Conservation (phyloP, 2,329 filamentous ascomycete genomes). For the Hypoxylon sp. region DNA sequence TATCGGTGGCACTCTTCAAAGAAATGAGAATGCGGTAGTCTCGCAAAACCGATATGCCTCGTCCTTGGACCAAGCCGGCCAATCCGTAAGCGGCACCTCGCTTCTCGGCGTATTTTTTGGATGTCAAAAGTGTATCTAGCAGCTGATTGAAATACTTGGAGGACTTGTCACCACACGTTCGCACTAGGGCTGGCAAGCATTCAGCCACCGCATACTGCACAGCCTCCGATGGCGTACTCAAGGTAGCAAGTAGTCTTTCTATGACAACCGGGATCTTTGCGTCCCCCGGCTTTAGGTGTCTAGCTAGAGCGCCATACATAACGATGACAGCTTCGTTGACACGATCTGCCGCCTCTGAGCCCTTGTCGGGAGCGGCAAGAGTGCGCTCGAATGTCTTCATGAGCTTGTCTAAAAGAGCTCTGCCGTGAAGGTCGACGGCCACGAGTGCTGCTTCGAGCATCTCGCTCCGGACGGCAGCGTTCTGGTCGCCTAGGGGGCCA, state of each 20-base stretch:
- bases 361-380: conserved; percentile 84
- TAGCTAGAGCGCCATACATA: conserved; percentile 91
- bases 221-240: conserved; percentile 94
- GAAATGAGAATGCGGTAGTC: conserved; percentile 88
- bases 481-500: conserved; percentile 87
- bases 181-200: conserved; percentile 90
- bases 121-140: conserved; percentile 81
- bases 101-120: conserved; percentile 91
- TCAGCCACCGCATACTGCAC: conserved; percentile 97
- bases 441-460: conserved; percentile 91
- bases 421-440: conserved; percentile 83
- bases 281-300: conserved; percentile 87
- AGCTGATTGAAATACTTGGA: conserved; percentile 82
- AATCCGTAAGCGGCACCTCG: conserved; percentile 95
- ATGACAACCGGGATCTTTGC: conserved; percentile 87
- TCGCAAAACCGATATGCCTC: conserved; percentile 80
- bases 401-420: conserved; percentile 82
- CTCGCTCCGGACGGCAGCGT: conserved; percentile 78
- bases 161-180: conserved; percentile 78
- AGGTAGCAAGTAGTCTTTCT: conserved; percentile 81
- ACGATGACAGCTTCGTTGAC: conserved; percentile 98
- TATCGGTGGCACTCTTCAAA: conserved; percentile 84
- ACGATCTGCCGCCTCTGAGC: conserved; percentile 81
- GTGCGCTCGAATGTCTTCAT: conserved; percentile 93
- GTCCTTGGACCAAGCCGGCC: conserved; percentile 88